Base-by-base conservation (phyloP, 2,329 filamentous ascomycete genomes). In the Stemphylium beticola region DNA sequence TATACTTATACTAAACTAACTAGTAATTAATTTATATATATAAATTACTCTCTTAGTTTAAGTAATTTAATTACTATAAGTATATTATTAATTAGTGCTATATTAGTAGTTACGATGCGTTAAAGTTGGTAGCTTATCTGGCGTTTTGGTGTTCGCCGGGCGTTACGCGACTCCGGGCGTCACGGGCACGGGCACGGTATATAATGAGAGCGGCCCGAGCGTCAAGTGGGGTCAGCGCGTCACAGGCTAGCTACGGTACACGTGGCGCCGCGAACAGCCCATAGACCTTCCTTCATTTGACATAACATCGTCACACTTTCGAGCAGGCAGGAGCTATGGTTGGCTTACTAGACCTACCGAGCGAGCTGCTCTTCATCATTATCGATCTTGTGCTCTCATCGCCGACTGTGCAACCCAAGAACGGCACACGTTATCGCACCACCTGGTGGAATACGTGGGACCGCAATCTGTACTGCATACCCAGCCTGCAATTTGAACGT, bases 301-400 rank as follows among this genome's bases (percentile, higher is more conserved):
- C 29, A 24, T 18, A 39, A 42, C 15, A n/a, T 29, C 26, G 22
- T n/a, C 20, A 17, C n/a, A 43, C 4, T 29, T 31, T 15, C 43
- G 34, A 17, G 15, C 45, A 34, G n/a, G 22, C 20, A 46, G 37
- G 15, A 42, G 48, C 15, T 15, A 61, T 59, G 56, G 46, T 50
- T 26, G 48, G 50, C 26, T 43, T 62, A 2, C 17, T 60, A 4
- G 53, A 62, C n/a, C 42, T 62, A 1, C 57, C 59, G 12, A 60
- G 48, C 29, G 59, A 62, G 26, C 32, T 62, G 11, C 17, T 62
- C 8, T 57, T 53, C 29, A 22, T 47, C 3, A 60, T 62, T 9
- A 58, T 62, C 33, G 14, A 36, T 15, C 38, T 55, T n/a, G 57
- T 51, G 17, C 40, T 51, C 22, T 49, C 56, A 2, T 24, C 40